A percentile compares a stretch with the other conserved stretches of the same genome.
Conservation (phyloP, 2,329 filamentous ascomycete species). For the Teratosphaeria epicoccoides region DNA sequence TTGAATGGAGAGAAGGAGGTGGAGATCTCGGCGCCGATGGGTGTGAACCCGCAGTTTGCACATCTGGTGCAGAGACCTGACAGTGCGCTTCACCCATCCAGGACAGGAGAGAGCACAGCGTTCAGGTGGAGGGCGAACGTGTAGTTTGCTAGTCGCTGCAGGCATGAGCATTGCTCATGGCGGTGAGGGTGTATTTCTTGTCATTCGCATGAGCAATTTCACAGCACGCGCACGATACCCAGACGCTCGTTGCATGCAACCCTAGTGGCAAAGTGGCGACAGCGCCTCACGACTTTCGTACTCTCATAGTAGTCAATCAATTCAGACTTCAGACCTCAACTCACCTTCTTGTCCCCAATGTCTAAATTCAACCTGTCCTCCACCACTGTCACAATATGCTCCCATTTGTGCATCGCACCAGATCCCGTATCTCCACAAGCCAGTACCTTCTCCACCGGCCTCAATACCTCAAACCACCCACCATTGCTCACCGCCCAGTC, state of each 20-base stretch:
- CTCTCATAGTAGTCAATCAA: neutral
- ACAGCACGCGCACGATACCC: neutral
- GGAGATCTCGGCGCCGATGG: conserved; percentile 46
- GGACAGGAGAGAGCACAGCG: conserved; percentile 23
- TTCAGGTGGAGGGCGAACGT: conserved; percentile 20
- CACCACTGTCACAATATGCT: conserved; percentile 57
- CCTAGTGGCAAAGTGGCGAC: neutral
- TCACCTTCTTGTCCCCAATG: conserved; percentile 2
- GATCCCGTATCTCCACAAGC: conserved; percentile 77
- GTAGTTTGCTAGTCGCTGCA: neutral
- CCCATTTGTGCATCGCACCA: conserved; percentile 78
- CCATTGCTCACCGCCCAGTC: conserved; percentile 55
- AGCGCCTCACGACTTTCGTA: conserved; percentile 1
- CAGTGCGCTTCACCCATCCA: conserved; percentile 44
- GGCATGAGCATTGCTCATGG: neutral
- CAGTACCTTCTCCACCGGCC: conserved; percentile 63
- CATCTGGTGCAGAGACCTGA: conserved; percentile 45
- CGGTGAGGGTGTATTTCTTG: neutral
- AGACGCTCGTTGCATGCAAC: conserved; percentile 3
- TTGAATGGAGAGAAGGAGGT: conserved; percentile 10
- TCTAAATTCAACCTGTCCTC: conserved; percentile 34
- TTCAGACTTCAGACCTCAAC: neutral
- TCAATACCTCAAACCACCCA: conserved; percentile 57
- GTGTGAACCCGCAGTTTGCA: conserved; percentile 42
- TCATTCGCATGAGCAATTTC: neutral